Conservation (phyloP, 257 asterid species). For the Solanum clarkiae region DNA sequence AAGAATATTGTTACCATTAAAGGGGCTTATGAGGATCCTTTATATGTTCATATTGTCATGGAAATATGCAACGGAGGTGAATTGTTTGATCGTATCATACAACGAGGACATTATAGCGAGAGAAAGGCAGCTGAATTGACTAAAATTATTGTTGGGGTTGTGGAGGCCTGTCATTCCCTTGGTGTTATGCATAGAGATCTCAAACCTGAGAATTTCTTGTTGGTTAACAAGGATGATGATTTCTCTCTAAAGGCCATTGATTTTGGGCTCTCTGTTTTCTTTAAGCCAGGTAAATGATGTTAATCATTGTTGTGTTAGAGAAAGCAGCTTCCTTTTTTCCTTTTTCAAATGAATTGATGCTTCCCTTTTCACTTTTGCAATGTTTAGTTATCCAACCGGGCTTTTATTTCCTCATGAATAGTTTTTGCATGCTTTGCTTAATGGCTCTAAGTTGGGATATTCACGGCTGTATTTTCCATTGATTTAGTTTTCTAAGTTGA, state of each 20-base stretch:
- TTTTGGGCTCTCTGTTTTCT: neutral
- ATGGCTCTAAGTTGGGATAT: neutral
- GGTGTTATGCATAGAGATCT: slow-evolving; percentile 10
- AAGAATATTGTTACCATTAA: neutral
- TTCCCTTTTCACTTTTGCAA: neutral
- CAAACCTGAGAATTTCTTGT: slow-evolving; percentile 5
- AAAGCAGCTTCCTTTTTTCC: neutral
- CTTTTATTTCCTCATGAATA: neutral
- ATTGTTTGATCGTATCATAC: neutral
- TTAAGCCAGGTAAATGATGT: neutral
- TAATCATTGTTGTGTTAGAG: neutral
- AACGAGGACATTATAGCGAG: slow-evolving; percentile 6
- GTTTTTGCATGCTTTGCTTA: neutral
- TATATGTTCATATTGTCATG: slow-evolving; percentile 6
- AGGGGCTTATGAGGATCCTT: slow-evolving; percentile 2
- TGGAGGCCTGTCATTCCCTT: slow-evolving; percentile 3
- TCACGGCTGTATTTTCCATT: neutral
- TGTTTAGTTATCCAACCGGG: neutral
- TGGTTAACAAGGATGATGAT: neutral
- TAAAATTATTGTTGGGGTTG: slow-evolving; percentile 5
- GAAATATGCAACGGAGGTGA: neutral
- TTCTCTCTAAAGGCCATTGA: neutral
- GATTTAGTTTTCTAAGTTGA: neutral
- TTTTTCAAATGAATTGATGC: neutral
- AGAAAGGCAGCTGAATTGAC: slow-evolving; percentile 3